phyloP scores from a whole-genome alignment of 2,329 filamentous ascomycete genomes.

The Hypocrella siamensis region DNA sequence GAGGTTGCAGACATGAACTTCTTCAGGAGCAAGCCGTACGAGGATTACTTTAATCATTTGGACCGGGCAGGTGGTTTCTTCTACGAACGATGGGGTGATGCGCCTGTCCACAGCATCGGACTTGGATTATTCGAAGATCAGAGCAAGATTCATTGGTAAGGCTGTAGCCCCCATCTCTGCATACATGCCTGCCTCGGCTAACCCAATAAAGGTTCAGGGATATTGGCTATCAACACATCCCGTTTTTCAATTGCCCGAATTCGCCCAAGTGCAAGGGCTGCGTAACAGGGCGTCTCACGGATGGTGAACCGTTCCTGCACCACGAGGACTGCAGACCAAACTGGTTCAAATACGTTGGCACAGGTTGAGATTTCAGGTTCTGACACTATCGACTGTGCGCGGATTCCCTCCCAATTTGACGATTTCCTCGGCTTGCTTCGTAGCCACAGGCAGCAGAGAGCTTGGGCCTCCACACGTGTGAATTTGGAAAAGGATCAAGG shows the following conservation, averaged over 20 bases:
- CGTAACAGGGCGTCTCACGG: constrained; percentile 72
- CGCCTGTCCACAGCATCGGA: constrained; percentile 89
- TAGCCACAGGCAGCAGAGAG: too few species aligned
- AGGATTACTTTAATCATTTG: constrained; percentile 91
- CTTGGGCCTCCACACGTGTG: too few species aligned
- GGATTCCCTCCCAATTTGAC: too few species aligned
- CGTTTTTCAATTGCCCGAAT: constrained; percentile 98
- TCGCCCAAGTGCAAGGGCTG: constrained; percentile 86
- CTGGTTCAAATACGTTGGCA: constrained; percentile 92
- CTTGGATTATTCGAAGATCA: constrained; percentile 84
- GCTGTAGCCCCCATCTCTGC: constrained; percentile 4
- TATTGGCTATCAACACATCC: constrained; percentile 96
- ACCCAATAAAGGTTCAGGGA: constrained; percentile 77
- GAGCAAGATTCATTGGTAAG: constrained; percentile 82
- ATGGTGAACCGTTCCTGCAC: constrained; percentile 71
- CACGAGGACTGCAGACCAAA: constrained; percentile 88
- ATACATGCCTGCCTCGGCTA: neutral
- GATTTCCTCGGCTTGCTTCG: too few species aligned
- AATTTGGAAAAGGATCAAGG: too few species aligned
- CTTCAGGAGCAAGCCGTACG: constrained; percentile 79
- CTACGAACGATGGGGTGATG: constrained; percentile 97
- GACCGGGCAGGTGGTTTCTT: constrained; percentile 97
- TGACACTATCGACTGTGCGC: too few species aligned
- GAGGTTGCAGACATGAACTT: constrained; percentile 90
- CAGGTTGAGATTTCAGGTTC: constrained; percentile 43